Conservation (phyloP, 2,329 filamentous ascomycete species). For the Penicillium sp. region DNA sequence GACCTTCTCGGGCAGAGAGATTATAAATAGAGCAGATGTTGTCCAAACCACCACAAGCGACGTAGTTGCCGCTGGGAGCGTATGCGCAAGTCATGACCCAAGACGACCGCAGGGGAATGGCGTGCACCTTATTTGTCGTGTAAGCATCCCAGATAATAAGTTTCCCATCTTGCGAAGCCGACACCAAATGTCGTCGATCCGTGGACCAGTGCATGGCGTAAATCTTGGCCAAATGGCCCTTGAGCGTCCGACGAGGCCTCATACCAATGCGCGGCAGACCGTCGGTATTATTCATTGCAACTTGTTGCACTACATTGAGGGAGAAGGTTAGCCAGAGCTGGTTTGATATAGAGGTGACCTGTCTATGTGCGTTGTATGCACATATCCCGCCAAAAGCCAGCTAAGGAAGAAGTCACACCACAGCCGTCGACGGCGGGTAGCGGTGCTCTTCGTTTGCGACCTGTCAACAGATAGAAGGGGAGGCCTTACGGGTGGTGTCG, state of each 20-base stretch:
- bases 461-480: background rate
- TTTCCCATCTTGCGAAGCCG: constrained; percentile 97
- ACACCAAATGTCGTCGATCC: constrained; percentile 92
- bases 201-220: constrained; percentile 99
- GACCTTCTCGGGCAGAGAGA: constrained; percentile 93
- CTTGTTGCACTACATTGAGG: constrained; percentile 69
- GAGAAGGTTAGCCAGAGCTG: background rate
- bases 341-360: background rate
- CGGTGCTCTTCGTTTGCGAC: constrained; percentile 36
- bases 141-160: constrained; percentile 99
- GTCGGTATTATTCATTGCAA: constrained; percentile 89
- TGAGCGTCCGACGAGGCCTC: constrained; percentile 95
- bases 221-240: constrained; percentile 97
- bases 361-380: background rate
- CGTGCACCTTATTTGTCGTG: constrained; percentile 99
- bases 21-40: constrained; percentile 99
- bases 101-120: constrained; percentile 92
- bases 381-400: background rate
- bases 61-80: constrained; percentile 95
- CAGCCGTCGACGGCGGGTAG: constrained; percentile 13
- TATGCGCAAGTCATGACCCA: constrained; percentile 99
- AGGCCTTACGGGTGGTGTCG: constrained; percentile 77
- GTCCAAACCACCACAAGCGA: constrained; percentile 96
- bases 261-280: constrained; percentile 88
- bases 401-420: constrained; percentile 4